Conservation (phyloP, 2,329 filamentous ascomycete species). For the Daldinia sp. region DNA sequence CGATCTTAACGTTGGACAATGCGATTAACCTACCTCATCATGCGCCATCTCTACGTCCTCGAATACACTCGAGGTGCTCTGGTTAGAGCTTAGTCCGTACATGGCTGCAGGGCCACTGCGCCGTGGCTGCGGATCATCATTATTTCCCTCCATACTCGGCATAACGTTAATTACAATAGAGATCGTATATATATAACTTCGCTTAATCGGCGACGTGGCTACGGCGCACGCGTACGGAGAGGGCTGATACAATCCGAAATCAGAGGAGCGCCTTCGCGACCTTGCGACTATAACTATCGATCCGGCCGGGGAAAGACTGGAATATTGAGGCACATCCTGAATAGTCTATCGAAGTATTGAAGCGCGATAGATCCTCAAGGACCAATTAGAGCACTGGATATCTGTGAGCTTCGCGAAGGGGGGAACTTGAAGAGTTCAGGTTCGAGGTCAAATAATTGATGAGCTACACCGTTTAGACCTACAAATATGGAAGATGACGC, state of each 20-base stretch:
- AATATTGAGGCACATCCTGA: constrained; percentile 36
- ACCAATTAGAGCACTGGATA: constrained; percentile 10
- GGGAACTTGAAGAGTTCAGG: background rate
- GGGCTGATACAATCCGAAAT: background rate
- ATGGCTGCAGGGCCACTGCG: constrained; percentile 53
- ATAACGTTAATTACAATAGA: constrained; percentile 15
- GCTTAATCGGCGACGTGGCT: background rate
- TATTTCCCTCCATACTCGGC: constrained; percentile 43
- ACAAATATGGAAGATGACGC: constrained; percentile 26
- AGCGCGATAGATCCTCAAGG: constrained; percentile 15
- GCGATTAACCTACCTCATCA: constrained; percentile 74
- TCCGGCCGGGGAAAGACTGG: constrained; percentile 23
- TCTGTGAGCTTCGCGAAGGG: background rate
- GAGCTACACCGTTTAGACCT: constrained; percentile 5
- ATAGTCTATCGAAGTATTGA: constrained; percentile 19
- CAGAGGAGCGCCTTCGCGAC: constrained; percentile 4
- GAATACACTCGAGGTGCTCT: constrained; percentile 83
- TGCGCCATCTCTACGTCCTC: constrained; percentile 99
- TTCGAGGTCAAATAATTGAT: constrained; percentile 8
- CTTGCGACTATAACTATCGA: constrained; percentile 32
- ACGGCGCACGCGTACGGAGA: too few species aligned
- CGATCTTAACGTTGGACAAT: constrained; percentile 19
- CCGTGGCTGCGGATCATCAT: constrained; percentile 40
- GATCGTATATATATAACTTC: constrained; percentile 24
- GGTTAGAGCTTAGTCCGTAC: constrained; percentile 76